Evolutionary conservation across 148 eudicot genomes (phyloP).

Genomic region (Dianthus caryophyllus): DNA sequence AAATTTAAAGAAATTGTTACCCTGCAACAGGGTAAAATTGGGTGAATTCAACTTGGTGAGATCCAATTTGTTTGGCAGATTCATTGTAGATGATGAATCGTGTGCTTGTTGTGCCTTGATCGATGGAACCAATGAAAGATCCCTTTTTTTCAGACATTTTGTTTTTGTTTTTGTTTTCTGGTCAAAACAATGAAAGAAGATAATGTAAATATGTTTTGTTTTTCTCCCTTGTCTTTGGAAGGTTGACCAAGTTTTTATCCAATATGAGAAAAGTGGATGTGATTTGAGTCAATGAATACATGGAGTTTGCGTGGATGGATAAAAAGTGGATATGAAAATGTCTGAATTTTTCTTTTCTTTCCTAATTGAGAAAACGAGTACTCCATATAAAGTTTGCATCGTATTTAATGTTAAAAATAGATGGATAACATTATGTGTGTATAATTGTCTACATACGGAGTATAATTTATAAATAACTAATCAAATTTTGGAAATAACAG

Average conservation of each 20-base stretch:
- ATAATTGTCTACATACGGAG: too few relatives aligned
- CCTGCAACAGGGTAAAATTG: constrained; percentile 94
- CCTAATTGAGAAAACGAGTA: too few relatives aligned
- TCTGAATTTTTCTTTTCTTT: too few relatives aligned
- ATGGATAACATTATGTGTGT: too few relatives aligned
- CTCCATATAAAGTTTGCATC: too few relatives aligned
- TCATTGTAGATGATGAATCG: constrained; percentile 81
- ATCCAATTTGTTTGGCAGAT: constrained; percentile 49
- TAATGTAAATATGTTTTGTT: background rate
- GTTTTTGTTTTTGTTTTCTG: background rate
- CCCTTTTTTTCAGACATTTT: constrained; percentile 45
- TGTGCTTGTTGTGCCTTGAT: constrained; percentile 99
- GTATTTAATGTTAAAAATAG: too few relatives aligned
- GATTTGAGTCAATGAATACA: background rate
- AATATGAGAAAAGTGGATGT: background rate
- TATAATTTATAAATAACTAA: too few relatives aligned
- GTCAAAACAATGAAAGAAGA: constrained; percentile 14
- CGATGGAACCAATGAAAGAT: constrained; percentile 68
- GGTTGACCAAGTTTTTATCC: background rate
- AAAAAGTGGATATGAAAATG: too few relatives aligned
- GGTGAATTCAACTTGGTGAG: constrained; percentile 96
- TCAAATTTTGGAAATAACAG: too few relatives aligned
- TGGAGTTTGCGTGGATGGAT: constrained; percentile 4
- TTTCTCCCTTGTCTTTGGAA: background rate
- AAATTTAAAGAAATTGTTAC: constrained; percentile 31